These are phyloP conservation scores for Phytophthora boehmeriae DNA, from an alignment of 352 stramenopile genomes.

Conservation along the genomic window DNA sequence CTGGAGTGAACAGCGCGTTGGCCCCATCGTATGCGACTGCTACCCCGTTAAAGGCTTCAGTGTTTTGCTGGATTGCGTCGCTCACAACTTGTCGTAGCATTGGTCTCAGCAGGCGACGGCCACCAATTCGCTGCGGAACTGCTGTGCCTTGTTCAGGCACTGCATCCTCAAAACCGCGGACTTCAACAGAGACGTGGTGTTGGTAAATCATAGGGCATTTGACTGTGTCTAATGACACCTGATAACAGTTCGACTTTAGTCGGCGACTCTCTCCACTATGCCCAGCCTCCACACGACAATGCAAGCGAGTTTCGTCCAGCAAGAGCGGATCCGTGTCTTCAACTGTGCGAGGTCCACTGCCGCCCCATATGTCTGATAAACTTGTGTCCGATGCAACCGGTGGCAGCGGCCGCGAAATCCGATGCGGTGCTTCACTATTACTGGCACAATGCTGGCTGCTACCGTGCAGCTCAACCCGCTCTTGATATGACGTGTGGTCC, in stretches of 20 bases:
- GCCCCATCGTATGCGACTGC: constrained; percentile 2
- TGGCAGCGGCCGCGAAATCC: neutral
- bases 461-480: neutral
- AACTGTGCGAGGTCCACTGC: neutral
- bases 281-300: neutral
- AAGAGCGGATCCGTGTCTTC: constrained; percentile 4
- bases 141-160: neutral
- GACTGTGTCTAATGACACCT: neutral
- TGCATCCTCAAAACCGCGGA: too few relatives aligned
- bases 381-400: neutral
- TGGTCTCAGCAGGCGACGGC: neutral
- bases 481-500: neutral
- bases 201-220: constrained; percentile 9
- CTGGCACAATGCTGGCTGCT: neutral
- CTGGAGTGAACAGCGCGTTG: constrained; percentile 2
- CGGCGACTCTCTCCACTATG: neutral
- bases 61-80: constrained; percentile 7
- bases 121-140: neutral
- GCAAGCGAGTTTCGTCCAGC: neutral
- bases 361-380: constrained; percentile 3
- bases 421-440: neutral
- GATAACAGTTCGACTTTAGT: constrained; percentile 1
- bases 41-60: constrained; percentile 3
- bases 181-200: constrained; percentile 1
- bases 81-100: constrained; percentile 2